Evolutionary conservation across 129 eudicot genomes (phyloP), one percentile per base, ranked within the genome.

Genomic region (Smallanthus sonchifolius): DNA sequence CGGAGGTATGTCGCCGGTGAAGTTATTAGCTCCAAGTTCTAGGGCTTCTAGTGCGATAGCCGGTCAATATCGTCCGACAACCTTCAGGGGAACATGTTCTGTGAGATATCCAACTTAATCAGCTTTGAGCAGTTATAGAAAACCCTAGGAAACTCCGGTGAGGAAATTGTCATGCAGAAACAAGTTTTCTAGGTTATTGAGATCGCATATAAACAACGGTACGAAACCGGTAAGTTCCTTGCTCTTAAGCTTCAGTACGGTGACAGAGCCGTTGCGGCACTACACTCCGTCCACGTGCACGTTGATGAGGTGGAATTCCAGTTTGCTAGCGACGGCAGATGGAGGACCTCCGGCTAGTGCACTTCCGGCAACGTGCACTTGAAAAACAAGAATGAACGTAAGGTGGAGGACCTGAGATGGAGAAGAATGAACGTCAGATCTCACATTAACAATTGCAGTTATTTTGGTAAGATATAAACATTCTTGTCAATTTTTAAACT

Each of bases 1-100:
- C 38, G 84, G 83, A 8, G 99, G 99, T n/a, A 91, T 77, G 16
- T 91, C 81, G 4, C 99, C 99, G 67, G 96, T 78, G 75, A 94
- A 88, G 80, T 91, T 94, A 64, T 94, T 94, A 8, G 61, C 83
- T 4, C 86, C 74, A 3, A 94, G 66, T 32, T 86, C 85, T 28
- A 84, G 78, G 24, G 44, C 28, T 49, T 74, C 56, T 2, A 94
- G 82, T 64, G 30, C 0, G 75, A 59, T 13, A 94, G 74, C 19
- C 70, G 79, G 83, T 88, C 74, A 13, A 94, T 77, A 35, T 80
- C 84, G 40, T 77, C 79, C 34, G 99, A 97, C 14, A 94, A 61
- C 8, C 4, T 13, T 20, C 99, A 96, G n/a, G 67, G 72, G 78
- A 90, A 85, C 43, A 5, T 6, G 60, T 93, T 93, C 37, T 83